A percentile compares a stretch with the other conserved stretches of the same genome.
These are phyloP conservation scores for Houttuynia cordata DNA, from an alignment of 164 flowering plant genomes.

Conservation along the genomic window DNA sequence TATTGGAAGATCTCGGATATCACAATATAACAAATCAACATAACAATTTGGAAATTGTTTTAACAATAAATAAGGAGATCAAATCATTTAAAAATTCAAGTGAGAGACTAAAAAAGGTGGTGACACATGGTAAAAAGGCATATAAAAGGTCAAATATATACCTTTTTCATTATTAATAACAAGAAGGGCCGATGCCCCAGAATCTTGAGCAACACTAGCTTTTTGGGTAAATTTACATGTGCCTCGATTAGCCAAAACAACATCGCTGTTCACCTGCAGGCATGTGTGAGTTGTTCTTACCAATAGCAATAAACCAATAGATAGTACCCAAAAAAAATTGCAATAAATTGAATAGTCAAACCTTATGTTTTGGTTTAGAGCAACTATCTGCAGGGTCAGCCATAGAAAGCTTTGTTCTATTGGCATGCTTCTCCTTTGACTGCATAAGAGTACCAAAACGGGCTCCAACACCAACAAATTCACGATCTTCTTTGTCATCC, in stretches of 20 bases:
- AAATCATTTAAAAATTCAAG: not conserved
- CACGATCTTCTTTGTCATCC: conserved; percentile 26
- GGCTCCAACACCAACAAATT: conserved; percentile 72
- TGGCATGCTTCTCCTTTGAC: conserved; percentile 64
- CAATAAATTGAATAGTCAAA: conserved; percentile 5
- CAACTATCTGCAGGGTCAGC: conserved; percentile 66
- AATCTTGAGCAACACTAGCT: conserved; percentile 76
- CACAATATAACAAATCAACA: too few species aligned
- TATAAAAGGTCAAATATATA: conserved; percentile 7
- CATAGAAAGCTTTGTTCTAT: conserved; percentile 34
- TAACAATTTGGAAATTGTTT: too few species aligned
- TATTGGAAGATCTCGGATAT: too few species aligned
- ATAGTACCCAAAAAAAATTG: not conserved
- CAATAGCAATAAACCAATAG: not conserved
- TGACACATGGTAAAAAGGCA: not conserved
- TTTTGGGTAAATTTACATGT: conserved; percentile 76
- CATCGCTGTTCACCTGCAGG: conserved; percentile 60
- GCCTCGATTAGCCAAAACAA: conserved; percentile 80
- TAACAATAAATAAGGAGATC: too few species aligned
- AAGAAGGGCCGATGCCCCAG: conserved; percentile 83
- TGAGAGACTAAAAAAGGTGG: not conserved
- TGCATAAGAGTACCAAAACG: conserved; percentile 59
- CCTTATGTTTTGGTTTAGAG: conserved; percentile 43
- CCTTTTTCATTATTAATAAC: conserved; percentile 75
- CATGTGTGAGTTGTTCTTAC: not conserved